Conservation (phyloP, 345 rosid species). For the Populus deltoides region DNA sequence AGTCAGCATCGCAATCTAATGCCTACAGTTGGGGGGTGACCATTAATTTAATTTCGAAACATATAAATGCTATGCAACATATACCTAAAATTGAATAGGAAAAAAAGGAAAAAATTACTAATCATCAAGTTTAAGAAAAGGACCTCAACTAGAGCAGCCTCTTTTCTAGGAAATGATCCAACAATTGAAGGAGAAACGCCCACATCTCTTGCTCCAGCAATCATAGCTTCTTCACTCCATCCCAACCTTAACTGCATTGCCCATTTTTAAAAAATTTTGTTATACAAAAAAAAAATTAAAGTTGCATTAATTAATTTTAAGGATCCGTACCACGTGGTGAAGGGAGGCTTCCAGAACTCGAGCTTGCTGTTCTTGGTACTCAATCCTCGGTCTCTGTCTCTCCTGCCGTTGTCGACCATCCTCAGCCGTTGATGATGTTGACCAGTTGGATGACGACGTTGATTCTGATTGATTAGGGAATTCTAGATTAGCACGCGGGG, state of each 20-base stretch:
- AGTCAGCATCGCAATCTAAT: slow-evolving; percentile 8
- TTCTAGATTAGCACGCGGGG: slow-evolving; percentile 9
- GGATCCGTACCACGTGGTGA: slow-evolving; percentile 63
- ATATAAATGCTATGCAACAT: background rate
- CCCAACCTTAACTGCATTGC: slow-evolving; percentile 57
- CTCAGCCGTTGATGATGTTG: slow-evolving; percentile 33
- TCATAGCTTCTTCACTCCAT: slow-evolving; percentile 87
- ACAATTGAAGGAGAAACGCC: slow-evolving; percentile 83
- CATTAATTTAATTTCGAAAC: too few species aligned
- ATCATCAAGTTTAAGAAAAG: background rate
- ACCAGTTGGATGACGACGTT: slow-evolving; percentile 25
- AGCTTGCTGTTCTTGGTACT: slow-evolving; percentile 69
- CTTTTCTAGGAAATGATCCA: slow-evolving; percentile 84
- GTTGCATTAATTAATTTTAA: background rate
- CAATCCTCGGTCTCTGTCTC: slow-evolving; percentile 47
- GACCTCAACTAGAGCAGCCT: slow-evolving; percentile 91
- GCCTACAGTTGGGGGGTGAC: background rate
- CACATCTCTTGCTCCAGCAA: slow-evolving; percentile 86
- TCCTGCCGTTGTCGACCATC: slow-evolving; percentile 35
- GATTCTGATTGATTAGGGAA: slow-evolving; percentile 32
- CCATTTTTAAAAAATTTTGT: background rate
- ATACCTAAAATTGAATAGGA: too few species aligned
- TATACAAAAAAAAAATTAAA: background rate
- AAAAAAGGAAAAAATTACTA: too few species aligned
- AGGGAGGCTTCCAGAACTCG: slow-evolving; percentile 77